Evolutionary conservation across 208 protist species (phyloP).

Genomic region (Naegleria gruberi): DNA sequence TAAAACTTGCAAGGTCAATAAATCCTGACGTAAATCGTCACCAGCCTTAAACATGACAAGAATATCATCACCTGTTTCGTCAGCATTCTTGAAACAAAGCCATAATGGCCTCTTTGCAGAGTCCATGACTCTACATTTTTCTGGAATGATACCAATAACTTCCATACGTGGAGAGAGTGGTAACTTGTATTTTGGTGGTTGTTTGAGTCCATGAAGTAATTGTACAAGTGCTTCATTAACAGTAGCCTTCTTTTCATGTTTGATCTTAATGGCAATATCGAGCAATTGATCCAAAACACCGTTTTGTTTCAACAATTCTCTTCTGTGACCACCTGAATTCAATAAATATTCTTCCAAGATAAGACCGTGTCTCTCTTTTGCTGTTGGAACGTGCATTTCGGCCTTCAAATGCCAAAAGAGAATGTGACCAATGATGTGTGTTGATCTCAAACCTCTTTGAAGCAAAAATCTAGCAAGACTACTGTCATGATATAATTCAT

Average conservation of each 20-base stretch:
- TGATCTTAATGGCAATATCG: slow-evolving; percentile 50
- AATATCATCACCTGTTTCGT: slow-evolving; percentile 31
- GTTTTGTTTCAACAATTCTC: slow-evolving; percentile 10
- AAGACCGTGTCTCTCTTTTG: slow-evolving; percentile 63
- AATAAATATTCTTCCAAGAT: slow-evolving; percentile 55
- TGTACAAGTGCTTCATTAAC: neutral
- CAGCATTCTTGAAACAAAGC: slow-evolving; percentile 75
- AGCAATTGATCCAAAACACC: slow-evolving; percentile 56
- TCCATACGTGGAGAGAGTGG: slow-evolving; percentile 59
- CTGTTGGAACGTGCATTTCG: slow-evolving; percentile 58
- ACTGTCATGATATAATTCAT: slow-evolving; percentile 67
- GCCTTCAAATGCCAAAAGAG: slow-evolving; percentile 76
- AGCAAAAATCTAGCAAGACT: slow-evolving; percentile 61
- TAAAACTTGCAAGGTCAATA: slow-evolving; percentile 81
- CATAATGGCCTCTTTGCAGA: slow-evolving; percentile 80
- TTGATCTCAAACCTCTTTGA: slow-evolving; percentile 51
- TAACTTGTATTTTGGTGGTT: slow-evolving; percentile 56
- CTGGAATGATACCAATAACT: slow-evolving; percentile 58
- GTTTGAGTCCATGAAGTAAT: slow-evolving; percentile 44
- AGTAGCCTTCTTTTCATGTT: slow-evolving; percentile 37
- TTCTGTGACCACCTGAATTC: neutral
- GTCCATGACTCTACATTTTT: slow-evolving; percentile 81
- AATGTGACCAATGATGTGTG: slow-evolving; percentile 63
- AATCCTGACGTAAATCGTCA: slow-evolving; percentile 85
- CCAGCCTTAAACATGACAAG: slow-evolving; percentile 70